Evolutionary conservation across 2,329 filamentous ascomycete species (phyloP).

Genomic region (Dryadomyces quercivorus): DNA sequence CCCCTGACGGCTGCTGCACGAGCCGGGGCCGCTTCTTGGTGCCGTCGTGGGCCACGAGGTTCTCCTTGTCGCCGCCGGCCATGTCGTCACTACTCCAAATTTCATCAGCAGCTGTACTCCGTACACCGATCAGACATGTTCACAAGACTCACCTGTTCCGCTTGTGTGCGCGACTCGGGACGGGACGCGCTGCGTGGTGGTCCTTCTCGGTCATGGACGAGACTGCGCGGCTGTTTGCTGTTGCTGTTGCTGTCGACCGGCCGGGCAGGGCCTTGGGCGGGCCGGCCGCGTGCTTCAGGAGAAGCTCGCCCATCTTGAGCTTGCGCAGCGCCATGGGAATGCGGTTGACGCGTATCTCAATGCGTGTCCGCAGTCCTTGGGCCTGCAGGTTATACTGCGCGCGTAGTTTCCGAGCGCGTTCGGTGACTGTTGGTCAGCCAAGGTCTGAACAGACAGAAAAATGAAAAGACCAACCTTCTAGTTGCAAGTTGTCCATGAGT

Average conservation of each 20-base stretch:
- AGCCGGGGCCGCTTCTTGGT: slow-evolving; percentile 55
- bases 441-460: not conserved
- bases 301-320: slow-evolving; percentile 69
- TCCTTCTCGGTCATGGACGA: not conserved
- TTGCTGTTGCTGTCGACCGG: slow-evolving; percentile 12
- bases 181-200: not conserved
- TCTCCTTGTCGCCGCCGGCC: slow-evolving; percentile 63
- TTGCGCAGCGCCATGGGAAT: slow-evolving; percentile 72
- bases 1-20: slow-evolving; percentile 23
- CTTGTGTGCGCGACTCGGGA: slow-evolving; percentile 26
- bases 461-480: slow-evolving; percentile 56
- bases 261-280: slow-evolving; percentile 25
- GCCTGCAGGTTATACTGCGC: slow-evolving; percentile 84
- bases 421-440: slow-evolving; percentile 51
- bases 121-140: too few relatives aligned
- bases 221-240: slow-evolving; percentile 11
- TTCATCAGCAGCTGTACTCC: too few relatives aligned
- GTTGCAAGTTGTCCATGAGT: slow-evolving; percentile 76
- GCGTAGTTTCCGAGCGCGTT: slow-evolving; percentile 75
- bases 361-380: slow-evolving; percentile 69
- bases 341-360: slow-evolving; percentile 88
- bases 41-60: slow-evolving; percentile 47
- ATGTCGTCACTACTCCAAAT: slow-evolving; percentile 43
- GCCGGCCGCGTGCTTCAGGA: slow-evolving; percentile 35
- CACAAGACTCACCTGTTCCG: slow-evolving; percentile 33